Evolutionary conservation across 2,329 filamentous ascomycete genomes (phyloP).

Genomic region (Hypoxylon sp.): DNA sequence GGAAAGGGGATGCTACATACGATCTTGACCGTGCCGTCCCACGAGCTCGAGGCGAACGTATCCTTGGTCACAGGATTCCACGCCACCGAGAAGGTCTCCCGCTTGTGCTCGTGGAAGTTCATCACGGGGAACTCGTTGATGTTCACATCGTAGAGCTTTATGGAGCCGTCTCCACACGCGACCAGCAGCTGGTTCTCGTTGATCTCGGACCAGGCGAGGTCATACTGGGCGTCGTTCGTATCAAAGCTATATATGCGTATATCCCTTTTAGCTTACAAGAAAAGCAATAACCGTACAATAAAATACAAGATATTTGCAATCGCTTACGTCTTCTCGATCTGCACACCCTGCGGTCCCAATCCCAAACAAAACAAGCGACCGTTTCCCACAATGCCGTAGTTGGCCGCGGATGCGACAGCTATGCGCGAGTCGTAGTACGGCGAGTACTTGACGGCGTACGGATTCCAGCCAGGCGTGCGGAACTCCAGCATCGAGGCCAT

Average conservation of each 20-base stretch:
- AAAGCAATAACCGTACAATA: constrained; percentile 1
- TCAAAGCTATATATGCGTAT: constrained; percentile 80
- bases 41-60: constrained; percentile 88
- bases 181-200: constrained; percentile 94
- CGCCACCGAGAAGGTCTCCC: constrained; percentile 89
- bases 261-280: constrained; percentile 13
- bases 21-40: constrained; percentile 96
- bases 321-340: constrained; percentile 79
- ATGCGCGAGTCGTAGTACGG: constrained; percentile 97
- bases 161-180: constrained; percentile 89
- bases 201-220: constrained; percentile 92
- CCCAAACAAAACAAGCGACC: constrained; percentile 86
- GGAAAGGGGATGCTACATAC: constrained; percentile 51
- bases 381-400: constrained; percentile 97
- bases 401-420: constrained; percentile 88
- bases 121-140: constrained; percentile 84
- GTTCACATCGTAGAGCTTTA: constrained; percentile 91
- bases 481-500: constrained; percentile 84
- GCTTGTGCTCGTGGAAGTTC: constrained; percentile 91
- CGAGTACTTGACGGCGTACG: constrained; percentile 97
- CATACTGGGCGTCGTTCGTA: constrained; percentile 96
- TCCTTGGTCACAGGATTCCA: constrained; percentile 95
- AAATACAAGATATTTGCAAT: neutral
- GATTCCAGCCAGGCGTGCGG: constrained; percentile 91
- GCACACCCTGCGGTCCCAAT: constrained; percentile 83